Evolutionary conservation across 192 early-diverging fungal genomes (phyloP), one percentile per base, ranked within the genome.

Genomic region (Rhizoclosmatium sp.): DNA sequence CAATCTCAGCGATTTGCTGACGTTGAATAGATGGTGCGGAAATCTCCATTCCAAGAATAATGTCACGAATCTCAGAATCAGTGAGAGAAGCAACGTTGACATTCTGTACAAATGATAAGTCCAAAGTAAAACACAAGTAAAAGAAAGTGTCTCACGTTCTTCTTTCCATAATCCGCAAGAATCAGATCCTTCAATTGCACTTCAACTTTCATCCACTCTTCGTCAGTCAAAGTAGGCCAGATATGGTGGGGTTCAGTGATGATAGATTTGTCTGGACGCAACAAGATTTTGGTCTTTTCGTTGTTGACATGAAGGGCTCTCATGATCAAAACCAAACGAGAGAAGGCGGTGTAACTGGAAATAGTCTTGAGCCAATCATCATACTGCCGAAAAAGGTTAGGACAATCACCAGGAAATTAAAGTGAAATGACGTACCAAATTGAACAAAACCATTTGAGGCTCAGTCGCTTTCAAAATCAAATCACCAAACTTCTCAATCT

Each of bases 41-140:
- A 79, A 99, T 99, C 82, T 98, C 96, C 98, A 99, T 99, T 80
- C 98, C 98, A 71, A 99, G 89, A 75, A 99, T 98, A 65, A 99
- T 95, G 85, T 99, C 98, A 75, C 98, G 93, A 75, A 99, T 95
- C 89, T 99, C 98, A 3, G 96, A 96, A 47, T 93, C 91, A 0
- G 98, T 99, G 47, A 99, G 89, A 49, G 96, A 96, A 16, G 96
- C 95, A 42, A 98, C 96, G 66, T 98, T 98, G 70, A 99, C 97
- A 46, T 87, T 98, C 77, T 78, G 68, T 61, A 45, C 80, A 19
- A 58, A 65, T 5, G 3, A 60, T 56, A 66, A 80, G 14, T 66
- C 16, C 54, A 66, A 66, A 10, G 40, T 2, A 56, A 58, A 4
- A 71, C 21, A 56, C 4, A 69, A 56, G 4, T 42, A 42, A 41